A percentile compares a stretch with the other conserved stretches of the same genome.
These are phyloP conservation scores for Gremmenia infestans DNA, from an alignment of 2,329 filamentous ascomycete species.

Conservation along the genomic window DNA sequence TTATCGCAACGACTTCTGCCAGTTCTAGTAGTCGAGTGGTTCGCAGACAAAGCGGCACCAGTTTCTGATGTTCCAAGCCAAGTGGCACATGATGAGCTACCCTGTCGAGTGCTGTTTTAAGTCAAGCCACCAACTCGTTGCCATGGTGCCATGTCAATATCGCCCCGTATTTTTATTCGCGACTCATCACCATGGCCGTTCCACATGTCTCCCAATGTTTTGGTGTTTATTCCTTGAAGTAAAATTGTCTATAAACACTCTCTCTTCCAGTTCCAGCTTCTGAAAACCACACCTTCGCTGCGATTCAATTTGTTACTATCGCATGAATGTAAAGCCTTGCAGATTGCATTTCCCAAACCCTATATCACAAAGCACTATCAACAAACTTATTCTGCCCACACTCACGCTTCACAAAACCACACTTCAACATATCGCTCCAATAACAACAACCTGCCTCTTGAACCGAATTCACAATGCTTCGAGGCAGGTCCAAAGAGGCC, in stretches of 20 bases:
- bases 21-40: too few relatives aligned
- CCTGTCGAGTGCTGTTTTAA: too few relatives aligned
- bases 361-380: not conserved
- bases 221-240: not conserved
- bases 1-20: not conserved
- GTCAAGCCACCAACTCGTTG: not conserved
- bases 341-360: not conserved
- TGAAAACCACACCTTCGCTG: not conserved
- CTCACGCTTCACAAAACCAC: not conserved
- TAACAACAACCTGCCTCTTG: not conserved
- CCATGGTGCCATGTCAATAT: not conserved
- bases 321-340: not conserved
- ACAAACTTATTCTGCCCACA: not conserved
- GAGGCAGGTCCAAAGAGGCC: constrained; percentile 23
- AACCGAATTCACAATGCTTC: constrained; percentile 20
- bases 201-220: not conserved
- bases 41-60: too few relatives aligned
- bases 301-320: not conserved
- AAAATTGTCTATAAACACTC: constrained; percentile 3
- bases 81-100: too few relatives aligned
- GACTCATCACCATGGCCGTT: not conserved
- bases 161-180: not conserved
- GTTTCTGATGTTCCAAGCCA: too few relatives aligned
- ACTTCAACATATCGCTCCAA: not conserved
- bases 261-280: not conserved